Conservation (phyloP, 306 rosid species). For the Casuarina cunninghamiana region DNA sequence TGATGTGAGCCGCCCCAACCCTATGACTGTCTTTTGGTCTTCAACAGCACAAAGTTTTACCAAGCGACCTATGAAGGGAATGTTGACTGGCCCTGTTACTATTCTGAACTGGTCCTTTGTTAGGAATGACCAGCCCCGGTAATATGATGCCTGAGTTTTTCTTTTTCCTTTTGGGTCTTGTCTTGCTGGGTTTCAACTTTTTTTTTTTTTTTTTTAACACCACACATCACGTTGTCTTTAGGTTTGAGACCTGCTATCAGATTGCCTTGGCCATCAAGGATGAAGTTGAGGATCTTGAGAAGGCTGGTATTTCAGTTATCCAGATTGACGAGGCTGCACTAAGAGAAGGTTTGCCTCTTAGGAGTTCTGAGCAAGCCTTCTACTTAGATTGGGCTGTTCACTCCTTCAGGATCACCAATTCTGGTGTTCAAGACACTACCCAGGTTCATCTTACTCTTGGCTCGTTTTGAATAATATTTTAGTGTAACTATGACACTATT, state of each 20-base stretch:
- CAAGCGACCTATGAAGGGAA: conserved; percentile 87
- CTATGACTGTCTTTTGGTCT: conserved; percentile 97
- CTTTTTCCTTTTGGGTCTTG: background rate
- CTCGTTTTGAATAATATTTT: background rate
- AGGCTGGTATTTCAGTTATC: conserved; percentile 70
- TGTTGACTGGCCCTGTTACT: conserved; percentile 90
- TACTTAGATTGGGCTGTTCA: conserved; percentile 84
- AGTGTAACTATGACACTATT: no score
- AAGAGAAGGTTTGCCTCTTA: conserved; percentile 79
- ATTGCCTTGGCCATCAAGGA: conserved; percentile 90
- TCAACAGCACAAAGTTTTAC: conserved; percentile 79
- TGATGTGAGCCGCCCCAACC: conserved; percentile 87
- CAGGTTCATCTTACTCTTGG: conserved; percentile 49
- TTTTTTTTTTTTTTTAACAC: conserved; percentile 10
- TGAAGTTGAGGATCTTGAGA: conserved; percentile 90
- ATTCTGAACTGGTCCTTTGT: conserved; percentile 91
- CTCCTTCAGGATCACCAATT: conserved; percentile 85
- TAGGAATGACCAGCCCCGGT: conserved; percentile 88
- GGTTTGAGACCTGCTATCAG: conserved; percentile 82
- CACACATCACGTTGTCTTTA: conserved; percentile 28
- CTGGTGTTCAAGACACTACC: conserved; percentile 66
- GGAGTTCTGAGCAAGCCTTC: conserved; percentile 75
- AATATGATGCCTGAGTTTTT: conserved; percentile 7
- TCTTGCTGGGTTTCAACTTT: conserved; percentile 6
- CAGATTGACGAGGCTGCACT: conserved; percentile 92